phyloP scores from a whole-genome alignment of 192 early-diverging fungal species.

The Cetraspora pellucida region DNA sequence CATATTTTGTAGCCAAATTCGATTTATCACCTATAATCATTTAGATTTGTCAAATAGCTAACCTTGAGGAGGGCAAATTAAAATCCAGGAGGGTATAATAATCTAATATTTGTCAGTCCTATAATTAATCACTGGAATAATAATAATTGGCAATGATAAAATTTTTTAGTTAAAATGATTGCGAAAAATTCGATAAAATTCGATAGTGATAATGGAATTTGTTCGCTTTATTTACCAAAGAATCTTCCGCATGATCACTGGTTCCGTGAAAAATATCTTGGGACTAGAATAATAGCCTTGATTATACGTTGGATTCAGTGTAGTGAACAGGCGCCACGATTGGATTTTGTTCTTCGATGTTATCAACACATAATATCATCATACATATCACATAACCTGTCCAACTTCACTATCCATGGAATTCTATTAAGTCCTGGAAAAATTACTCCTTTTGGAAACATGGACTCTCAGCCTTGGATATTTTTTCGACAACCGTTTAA shows the following conservation, averaged over 20 bases:
- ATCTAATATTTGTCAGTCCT: too few relatives aligned
- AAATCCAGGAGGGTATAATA: too few relatives aligned
- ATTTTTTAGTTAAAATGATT: conserved; percentile 19
- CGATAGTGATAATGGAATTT: conserved; percentile 40
- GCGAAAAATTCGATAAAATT: conserved; percentile 30
- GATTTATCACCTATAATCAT: too few relatives aligned
- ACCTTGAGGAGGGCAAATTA: too few relatives aligned
- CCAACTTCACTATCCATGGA: background rate
- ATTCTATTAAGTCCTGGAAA: background rate
- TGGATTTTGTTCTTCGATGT: conserved; percentile 34
- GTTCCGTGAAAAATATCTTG: background rate
- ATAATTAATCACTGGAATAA: too few relatives aligned
- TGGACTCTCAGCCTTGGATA: background rate
- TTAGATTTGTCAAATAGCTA: too few relatives aligned
- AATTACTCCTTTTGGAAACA: background rate
- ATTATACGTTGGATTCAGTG: conserved; percentile 43
- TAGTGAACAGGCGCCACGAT: conserved; percentile 38
- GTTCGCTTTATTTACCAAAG: conserved; percentile 26
- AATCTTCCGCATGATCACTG: background rate
- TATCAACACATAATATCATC: conserved; percentile 12
- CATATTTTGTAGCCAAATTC: too few relatives aligned
- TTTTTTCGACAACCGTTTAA: conserved; percentile 26
- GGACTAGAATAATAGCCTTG: conserved; percentile 18
- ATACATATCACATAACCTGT: background rate
- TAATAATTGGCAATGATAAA: background rate